Percentiles rank a stretch among this genome's conserved stretches.
Conservation (phyloP, 257 asterid genomes). For the Solanum ahanhuiri region DNA sequence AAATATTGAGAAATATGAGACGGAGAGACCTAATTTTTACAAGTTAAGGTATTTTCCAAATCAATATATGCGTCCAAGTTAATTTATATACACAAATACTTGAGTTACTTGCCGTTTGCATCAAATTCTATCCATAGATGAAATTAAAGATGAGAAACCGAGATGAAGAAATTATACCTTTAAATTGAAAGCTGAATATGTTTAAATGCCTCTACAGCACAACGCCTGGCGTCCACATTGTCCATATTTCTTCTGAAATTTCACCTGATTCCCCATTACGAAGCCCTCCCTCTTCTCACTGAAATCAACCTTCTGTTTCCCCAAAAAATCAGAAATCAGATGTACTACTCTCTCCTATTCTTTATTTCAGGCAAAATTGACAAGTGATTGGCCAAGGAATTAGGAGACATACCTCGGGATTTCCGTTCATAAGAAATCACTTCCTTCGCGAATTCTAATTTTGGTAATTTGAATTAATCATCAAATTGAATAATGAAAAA, state of each 20-base stretch:
- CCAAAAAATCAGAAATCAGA: background rate
- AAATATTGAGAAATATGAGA: background rate
- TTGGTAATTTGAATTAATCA: background rate
- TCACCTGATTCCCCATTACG: conserved; percentile 36
- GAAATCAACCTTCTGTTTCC: background rate
- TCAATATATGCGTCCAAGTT: too few relatives aligned
- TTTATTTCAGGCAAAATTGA: background rate
- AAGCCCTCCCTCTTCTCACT: conserved; percentile 10
- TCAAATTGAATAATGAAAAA: background rate
- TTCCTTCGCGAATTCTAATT: background rate
- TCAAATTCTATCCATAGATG: background rate
- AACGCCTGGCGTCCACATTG: conserved; percentile 62
- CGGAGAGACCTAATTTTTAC: background rate
- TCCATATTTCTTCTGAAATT: conserved; percentile 61
- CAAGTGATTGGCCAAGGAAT: background rate
- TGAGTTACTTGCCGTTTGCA: background rate
- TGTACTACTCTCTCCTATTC: too few relatives aligned
- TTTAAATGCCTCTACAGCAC: conserved; percentile 90
- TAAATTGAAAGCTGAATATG: conserved; percentile 77
- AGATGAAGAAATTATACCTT: conserved; percentile 34
- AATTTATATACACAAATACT: background rate
- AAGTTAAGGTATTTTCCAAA: background rate
- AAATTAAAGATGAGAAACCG: background rate
- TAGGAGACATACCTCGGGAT: background rate
- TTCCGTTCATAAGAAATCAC: background rate